phyloP scores from a whole-genome alignment of 2,329 filamentous ascomycete genomes.

The Xylaria multiplex region DNA sequence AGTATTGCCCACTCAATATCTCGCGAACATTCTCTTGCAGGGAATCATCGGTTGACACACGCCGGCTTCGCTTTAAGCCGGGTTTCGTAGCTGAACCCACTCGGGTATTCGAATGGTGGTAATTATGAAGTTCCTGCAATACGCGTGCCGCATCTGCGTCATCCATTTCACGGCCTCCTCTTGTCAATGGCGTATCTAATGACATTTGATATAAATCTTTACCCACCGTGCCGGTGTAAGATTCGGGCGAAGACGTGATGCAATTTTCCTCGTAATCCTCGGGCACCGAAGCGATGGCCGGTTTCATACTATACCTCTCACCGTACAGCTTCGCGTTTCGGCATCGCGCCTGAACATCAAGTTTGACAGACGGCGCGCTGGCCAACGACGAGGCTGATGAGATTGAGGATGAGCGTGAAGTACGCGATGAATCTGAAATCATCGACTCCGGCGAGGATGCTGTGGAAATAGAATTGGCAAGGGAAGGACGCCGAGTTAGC shows the following conservation, averaged over 20 bases:
- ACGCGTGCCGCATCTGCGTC: constrained; percentile 66
- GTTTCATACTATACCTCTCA: constrained; percentile 64
- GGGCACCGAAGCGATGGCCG: constrained; percentile 65
- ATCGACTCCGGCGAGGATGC: constrained; percentile 74
- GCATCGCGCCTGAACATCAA: constrained; percentile 72
- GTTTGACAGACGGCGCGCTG: constrained; percentile 68
- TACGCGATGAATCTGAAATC: constrained; percentile 70
- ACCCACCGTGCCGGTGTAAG: constrained; percentile 63
- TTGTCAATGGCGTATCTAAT: constrained; percentile 58
- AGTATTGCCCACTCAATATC: constrained; percentile 58
- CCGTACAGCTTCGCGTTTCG: constrained; percentile 67
- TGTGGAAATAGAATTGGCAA: constrained; percentile 70
- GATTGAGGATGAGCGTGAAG: constrained; percentile 72
- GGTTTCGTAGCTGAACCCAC: constrained; percentile 51
- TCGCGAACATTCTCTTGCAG: constrained; percentile 75
- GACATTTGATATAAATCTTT: constrained; percentile 63
- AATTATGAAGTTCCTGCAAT: constrained; percentile 69
- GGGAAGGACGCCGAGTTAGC: constrained; percentile 67
- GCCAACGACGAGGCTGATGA: constrained; percentile 70
- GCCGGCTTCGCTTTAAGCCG: constrained; percentile 68
- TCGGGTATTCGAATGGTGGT: constrained; percentile 51
- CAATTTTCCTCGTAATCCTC: constrained; percentile 64
- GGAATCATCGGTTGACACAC: constrained; percentile 66
- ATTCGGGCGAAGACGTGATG: constrained; percentile 66
- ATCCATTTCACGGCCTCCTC: constrained; percentile 60